phyloP scores from a whole-genome alignment of 257 asterid genomes.

The Leonotis leonurus region DNA sequence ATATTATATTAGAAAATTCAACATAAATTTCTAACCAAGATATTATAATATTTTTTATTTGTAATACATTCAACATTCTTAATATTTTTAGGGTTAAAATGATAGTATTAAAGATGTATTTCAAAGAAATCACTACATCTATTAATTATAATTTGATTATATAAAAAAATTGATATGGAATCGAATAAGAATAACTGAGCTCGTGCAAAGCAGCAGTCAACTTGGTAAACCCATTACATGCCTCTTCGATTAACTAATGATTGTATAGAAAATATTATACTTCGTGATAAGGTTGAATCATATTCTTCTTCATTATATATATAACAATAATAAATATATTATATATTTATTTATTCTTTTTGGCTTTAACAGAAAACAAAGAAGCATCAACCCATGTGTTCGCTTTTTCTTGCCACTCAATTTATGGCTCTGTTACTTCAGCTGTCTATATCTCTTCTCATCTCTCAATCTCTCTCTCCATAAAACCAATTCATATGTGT shows the following conservation, averaged over 20 bases:
- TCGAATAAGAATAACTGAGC: neutral
- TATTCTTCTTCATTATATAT: neutral
- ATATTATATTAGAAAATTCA: too few relatives aligned
- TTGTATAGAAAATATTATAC: too few relatives aligned
- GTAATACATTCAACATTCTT: too few relatives aligned
- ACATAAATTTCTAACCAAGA: too few relatives aligned
- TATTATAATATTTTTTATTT: too few relatives aligned
- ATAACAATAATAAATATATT: too few relatives aligned
- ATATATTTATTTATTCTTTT: too few relatives aligned
- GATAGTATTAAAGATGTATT: neutral
- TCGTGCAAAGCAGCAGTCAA: neutral
- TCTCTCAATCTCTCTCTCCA: neutral
- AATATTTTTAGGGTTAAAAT: too few relatives aligned
- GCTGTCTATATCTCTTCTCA: neutral
- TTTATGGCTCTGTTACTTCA: slow-evolving; percentile 11
- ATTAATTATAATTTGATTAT: neutral
- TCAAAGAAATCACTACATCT: neutral
- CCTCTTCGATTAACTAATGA: slow-evolving; percentile 20
- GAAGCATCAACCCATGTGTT: slow-evolving; percentile 33
- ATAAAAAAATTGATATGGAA: neutral
- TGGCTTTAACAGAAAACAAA: neutral
- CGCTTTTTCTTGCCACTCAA: slow-evolving; percentile 24
- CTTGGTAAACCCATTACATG: slow-evolving; percentile 10
- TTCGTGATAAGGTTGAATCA: slow-evolving; percentile 8
- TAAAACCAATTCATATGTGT: neutral